Evolutionary conservation across 2,329 filamentous ascomycete species (phyloP), one percentile per base, ranked within the genome.

Genomic region (Penicillium occitanis): DNA sequence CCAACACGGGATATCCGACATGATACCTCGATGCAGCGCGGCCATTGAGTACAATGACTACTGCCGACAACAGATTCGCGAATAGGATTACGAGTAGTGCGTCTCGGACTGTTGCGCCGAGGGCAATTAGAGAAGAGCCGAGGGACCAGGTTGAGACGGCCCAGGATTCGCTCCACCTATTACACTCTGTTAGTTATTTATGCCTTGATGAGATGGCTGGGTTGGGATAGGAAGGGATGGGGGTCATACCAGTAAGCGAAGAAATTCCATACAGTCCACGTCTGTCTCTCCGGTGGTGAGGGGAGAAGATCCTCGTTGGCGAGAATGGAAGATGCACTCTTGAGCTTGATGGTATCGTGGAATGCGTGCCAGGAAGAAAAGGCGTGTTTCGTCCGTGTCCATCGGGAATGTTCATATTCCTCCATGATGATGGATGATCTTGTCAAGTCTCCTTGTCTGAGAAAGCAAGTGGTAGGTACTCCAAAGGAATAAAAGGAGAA

Each of bases 131-230:
- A 7, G 70, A 66, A 2, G 70, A 67, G 28, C 70, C 70, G 19
- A 72, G 63, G 25, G 68, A 68, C 70, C 70, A 71, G 5, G 70
- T 71, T 35, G 69, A 67, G 30, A 72, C 68, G 22, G 67, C 68
- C 70, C 70, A 72, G 19, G 69, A 70, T 46, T 72, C 70, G 61
- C 69, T 71, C 70, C 70, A 72, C 69, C 69, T 70, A 42, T 19
- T 19, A 19, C 19, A 19, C 19, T 19, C 19, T 19, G 19, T 19
- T 19, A 19, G 19, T 19, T 19, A 19, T 19, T 19, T 19, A 19
- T 19, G 19, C 19, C 19, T 19, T 19, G 19, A 19, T 19, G 19
- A 19, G 19, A 19, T 19, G 19, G 19, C 19, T 19, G 19, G 19
- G 19, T 19, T 19, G 35, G 35, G 35, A 37, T 37, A 13, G 35